Conservation (phyloP, 2,329 filamentous ascomycete species). For the Aspergillus candidus region DNA sequence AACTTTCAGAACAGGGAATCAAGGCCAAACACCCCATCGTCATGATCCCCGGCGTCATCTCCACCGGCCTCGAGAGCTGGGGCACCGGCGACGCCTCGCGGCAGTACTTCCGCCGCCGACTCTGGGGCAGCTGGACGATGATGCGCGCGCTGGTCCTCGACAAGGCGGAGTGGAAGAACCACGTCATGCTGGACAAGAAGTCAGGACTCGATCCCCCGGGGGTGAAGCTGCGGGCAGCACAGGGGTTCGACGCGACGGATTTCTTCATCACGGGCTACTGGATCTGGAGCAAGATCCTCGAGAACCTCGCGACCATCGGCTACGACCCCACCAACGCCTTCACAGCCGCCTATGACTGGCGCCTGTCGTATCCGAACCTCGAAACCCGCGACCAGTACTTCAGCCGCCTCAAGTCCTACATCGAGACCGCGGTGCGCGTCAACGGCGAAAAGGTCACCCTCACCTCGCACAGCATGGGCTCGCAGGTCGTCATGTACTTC, state of each 20-base stretch:
- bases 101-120: slow-evolving; percentile 84
- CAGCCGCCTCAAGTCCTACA: slow-evolving; percentile 78
- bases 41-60: slow-evolving; percentile 97
- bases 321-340: slow-evolving; percentile 79
- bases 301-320: slow-evolving; percentile 91
- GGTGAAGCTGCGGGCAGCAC: slow-evolving; percentile 84
- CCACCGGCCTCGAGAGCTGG: slow-evolving; percentile 94
- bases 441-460: slow-evolving; percentile 75
- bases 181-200: slow-evolving; percentile 91
- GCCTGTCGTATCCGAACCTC: slow-evolving; percentile 81
- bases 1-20: slow-evolving; percentile 74
- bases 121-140: slow-evolving; percentile 99
- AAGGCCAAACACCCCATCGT: slow-evolving; percentile 80
- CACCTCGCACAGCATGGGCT: slow-evolving; percentile 95
- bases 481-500: slow-evolving; percentile 80
- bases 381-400: slow-evolving; percentile 93
- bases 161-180: slow-evolving; percentile 89
- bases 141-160: slow-evolving; percentile 91
- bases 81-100: slow-evolving; percentile 78
- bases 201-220: slow-evolving; percentile 87
- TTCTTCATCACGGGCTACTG: slow-evolving; percentile 81
- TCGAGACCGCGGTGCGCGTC: slow-evolving; percentile 73
- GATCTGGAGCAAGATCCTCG: slow-evolving; percentile 99
- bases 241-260: slow-evolving; percentile 95
- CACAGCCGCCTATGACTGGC: slow-evolving; percentile 79